Base-by-base conservation (phyloP, 345 rosid genomes). In the Moringa oleifera region DNA sequence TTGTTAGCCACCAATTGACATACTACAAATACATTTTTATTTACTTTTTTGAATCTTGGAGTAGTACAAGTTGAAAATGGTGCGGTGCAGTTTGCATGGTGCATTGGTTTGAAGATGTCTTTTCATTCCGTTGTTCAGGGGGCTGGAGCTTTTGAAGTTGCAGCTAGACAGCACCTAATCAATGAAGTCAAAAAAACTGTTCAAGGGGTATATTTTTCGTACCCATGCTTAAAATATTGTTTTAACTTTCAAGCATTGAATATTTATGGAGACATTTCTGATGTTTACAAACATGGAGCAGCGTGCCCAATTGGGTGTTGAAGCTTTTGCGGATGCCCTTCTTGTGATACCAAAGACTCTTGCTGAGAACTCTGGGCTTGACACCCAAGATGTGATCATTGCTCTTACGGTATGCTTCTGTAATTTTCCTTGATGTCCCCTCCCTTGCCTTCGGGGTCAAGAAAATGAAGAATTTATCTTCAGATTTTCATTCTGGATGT, bases 281-380 rank as follows among this genome's bases (percentile, higher is more conserved):
- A 49, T 72, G 46, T 56, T 66, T 41, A 7, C 58, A 49, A 61
- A 63, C 59, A 20, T 64, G 68, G 64, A 62, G 49, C 85, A 94
- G 99, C 93, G 99, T 18, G 96, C 97, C 67, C 99, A 94, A 68
- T 85, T 94, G 47, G 99, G 99, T 37, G 85, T 94, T 60, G 96
- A 90, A 83, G 99, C 97, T 58, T 91, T 94, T 75, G 99, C 96
- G 1, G 85, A 91, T 55, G 96, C 97, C 41, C 97, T 94, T 73
- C 99, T 91, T n/a, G 95, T 83, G 73, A 81, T 91, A 23, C 99
- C 99, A 15, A 94, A 94, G 81, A 94, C 93, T 19, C 91, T 94
- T 23, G 97, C 97, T 62, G 99, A 91, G 72, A 94, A 94, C 68
- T 82, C 97, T 17, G 97, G 97, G 20, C 91, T 94, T 52, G 99